Evolutionary conservation across 371 early-diverging fungal genomes (phyloP), one percentile per base, ranked within the genome.

Genomic region (Basidiobolus meristosporus): DNA sequence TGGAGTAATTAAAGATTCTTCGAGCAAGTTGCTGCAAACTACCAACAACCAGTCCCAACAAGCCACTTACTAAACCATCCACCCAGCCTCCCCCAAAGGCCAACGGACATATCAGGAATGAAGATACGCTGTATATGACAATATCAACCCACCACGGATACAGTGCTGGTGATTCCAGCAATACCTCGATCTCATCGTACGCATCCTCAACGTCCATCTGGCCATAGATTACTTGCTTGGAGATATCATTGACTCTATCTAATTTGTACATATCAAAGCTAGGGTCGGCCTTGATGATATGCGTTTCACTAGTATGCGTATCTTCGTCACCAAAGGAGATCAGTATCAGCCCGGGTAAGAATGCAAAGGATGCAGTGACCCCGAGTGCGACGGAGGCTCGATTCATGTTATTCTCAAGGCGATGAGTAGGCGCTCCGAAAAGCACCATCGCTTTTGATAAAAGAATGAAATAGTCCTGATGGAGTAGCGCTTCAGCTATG

Each of bases 281-380:
- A 17, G 61, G 67, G 0, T 58, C 39, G 20, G 59, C 60, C 3
- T 70, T 63, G 33, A 82, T 57, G 26, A 80, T 67, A 38, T 79
- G 78, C 0, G 83, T 82, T 41, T 82, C 82, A 14, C 75, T 76
- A 3, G 81, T 73, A 41, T 80, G 74, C 0, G 79, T 79, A 19
- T 70, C 62, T 14, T 60, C 63, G 46, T 80, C 78, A 45, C 68
- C 67, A 41, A 82, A 79, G 1, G 73, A 64, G 30, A 82, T 58
- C 31, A 81, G 64, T 68, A 82, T 73, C 18, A 77, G 60, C 19
- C 71, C 71, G 3, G 82, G 82, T 38, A 78, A 52, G 36, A 67
- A 64, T 9, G 72, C 65, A 36, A 75, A 77, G 35, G 69, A 65
- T 1, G 77, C 77, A 15, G 77, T 70, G 10, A 81, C 66, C 12